Evolutionary conservation across 148 eudicot genomes (phyloP).

Genomic region (Rhododendron griersonianum): DNA sequence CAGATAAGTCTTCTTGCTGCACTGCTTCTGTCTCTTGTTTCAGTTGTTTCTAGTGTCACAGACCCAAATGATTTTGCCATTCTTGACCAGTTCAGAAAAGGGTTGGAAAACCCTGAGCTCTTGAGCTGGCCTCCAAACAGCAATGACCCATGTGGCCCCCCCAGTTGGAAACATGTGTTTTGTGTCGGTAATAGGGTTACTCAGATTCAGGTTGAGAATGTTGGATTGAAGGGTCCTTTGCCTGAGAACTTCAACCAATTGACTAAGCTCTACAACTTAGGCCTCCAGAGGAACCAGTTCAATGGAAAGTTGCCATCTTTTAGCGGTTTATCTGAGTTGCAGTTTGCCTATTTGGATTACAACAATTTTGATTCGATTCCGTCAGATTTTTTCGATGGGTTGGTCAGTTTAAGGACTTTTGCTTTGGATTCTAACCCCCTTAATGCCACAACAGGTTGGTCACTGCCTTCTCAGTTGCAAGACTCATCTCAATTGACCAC

Average conservation of each 20-base stretch:
- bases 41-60: conserved; percentile 45
- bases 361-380: conserved; percentile 78
- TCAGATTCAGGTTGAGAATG: conserved; percentile 65
- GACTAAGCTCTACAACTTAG: conserved; percentile 54
- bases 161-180: conserved; percentile 54
- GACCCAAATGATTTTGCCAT: conserved; percentile 65
- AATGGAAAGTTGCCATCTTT: conserved; percentile 72
- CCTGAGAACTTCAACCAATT: conserved; percentile 67
- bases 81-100: conserved; percentile 62
- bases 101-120: conserved; percentile 69
- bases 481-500: conserved; percentile 59
- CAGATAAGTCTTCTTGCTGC: conserved; percentile 15
- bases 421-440: conserved; percentile 77
- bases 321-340: conserved; percentile 61
- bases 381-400: conserved; percentile 78
- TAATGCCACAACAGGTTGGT: conserved; percentile 75
- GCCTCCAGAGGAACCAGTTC: conserved; percentile 77
- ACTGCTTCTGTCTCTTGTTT: conserved; percentile 19
- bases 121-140: conserved; percentile 67
- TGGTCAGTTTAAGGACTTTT: conserved; percentile 57
- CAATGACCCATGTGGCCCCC: conserved; percentile 87
- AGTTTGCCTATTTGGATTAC: conserved; percentile 60
- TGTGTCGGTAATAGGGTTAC: conserved; percentile 56
- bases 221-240: conserved; percentile 69
- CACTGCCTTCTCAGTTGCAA: conserved; percentile 52